phyloP scores from a whole-genome alignment of 495 filamentous ascomycete genomes.

The Podospora appendiculata region DNA sequence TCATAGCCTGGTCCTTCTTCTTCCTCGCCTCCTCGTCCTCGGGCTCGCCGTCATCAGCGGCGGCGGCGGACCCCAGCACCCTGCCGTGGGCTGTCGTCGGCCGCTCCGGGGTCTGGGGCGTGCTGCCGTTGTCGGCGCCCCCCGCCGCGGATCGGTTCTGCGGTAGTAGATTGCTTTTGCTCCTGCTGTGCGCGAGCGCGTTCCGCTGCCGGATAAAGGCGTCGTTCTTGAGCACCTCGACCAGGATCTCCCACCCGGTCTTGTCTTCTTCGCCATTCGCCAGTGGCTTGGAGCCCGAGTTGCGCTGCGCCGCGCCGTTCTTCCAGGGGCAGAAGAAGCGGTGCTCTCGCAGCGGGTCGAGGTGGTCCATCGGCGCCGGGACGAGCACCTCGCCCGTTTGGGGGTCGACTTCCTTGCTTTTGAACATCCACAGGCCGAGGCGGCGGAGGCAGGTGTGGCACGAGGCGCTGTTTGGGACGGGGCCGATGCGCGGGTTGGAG shows the following conservation, averaged over 20 bases:
- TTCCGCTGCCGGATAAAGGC: constrained; percentile 26
- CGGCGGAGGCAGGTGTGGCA: constrained; percentile 83
- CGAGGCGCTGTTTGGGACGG: constrained; percentile 56
- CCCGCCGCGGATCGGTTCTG: neutral
- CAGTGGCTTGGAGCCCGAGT: constrained; percentile 23
- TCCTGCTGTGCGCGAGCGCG: constrained; percentile 11
- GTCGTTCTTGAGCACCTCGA: constrained; percentile 37
- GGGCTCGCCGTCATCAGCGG: constrained; percentile 32
- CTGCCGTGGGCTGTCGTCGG: constrained; percentile 58
- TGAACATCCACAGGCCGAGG: constrained; percentile 92
- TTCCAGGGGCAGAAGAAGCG: constrained; percentile 80
- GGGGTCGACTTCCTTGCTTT: constrained; percentile 44
- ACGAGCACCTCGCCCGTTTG: constrained; percentile 40
- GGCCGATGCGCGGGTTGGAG: constrained; percentile 48
- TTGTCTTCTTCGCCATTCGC: constrained; percentile 16
- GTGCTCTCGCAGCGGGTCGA: constrained; percentile 64
- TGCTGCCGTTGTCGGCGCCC: constrained; percentile 61
- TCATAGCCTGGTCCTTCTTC: constrained; percentile 34
- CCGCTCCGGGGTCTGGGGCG: constrained; percentile 59
- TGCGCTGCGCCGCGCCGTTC: constrained; percentile 50
- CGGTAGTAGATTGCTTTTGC: constrained; percentile 14
- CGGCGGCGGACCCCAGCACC: constrained; percentile 21
- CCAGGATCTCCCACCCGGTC: constrained; percentile 38
- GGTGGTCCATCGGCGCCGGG: constrained; percentile 50
- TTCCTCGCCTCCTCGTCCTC: constrained; percentile 1